Evolutionary conservation across 1,139 yeast species (phyloP).

Genomic region (Geotrichum klebahnii): DNA sequence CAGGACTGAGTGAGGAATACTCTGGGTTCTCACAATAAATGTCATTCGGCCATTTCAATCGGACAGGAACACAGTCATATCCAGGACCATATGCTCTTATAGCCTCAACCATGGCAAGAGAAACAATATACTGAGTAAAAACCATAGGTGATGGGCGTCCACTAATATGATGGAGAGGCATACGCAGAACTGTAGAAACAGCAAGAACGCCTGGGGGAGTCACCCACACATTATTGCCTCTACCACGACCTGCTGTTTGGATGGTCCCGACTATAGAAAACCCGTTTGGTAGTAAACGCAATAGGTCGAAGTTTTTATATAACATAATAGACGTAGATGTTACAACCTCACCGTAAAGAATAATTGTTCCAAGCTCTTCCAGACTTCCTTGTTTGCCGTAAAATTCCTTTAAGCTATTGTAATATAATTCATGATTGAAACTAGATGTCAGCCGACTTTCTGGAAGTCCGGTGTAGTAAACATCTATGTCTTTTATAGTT

Average conservation of each 20-base stretch:
- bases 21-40: constrained; percentile 67
- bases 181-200: constrained; percentile 61
- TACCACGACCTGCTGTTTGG: constrained; percentile 87
- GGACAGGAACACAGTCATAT: constrained; percentile 58
- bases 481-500: constrained; percentile 52
- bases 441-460: constrained; percentile 55
- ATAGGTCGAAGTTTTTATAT: constrained; percentile 62
- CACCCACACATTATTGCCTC: constrained; percentile 94
- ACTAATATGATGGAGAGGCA: constrained; percentile 44
- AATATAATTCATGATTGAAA: constrained; percentile 62
- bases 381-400: constrained; percentile 30
- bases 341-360: constrained; percentile 81
- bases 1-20: constrained; percentile 11
- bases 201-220: constrained; percentile 92
- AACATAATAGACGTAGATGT: constrained; percentile 80
- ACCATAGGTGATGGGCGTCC: constrained; percentile 54
- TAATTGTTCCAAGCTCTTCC: constrained; percentile 52
- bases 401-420: constrained; percentile 44
- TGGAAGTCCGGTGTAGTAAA: constrained; percentile 45
- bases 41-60: constrained; percentile 97
- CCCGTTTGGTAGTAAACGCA: constrained; percentile 65
- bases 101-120: constrained; percentile 80
- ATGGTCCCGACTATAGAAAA: constrained; percentile 69
- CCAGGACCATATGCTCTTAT: constrained; percentile 62
- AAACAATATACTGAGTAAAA: constrained; percentile 79